Evolutionary conservation across 768 basidiomycete species (phyloP).

Genomic region (Lentinula edodes): DNA sequence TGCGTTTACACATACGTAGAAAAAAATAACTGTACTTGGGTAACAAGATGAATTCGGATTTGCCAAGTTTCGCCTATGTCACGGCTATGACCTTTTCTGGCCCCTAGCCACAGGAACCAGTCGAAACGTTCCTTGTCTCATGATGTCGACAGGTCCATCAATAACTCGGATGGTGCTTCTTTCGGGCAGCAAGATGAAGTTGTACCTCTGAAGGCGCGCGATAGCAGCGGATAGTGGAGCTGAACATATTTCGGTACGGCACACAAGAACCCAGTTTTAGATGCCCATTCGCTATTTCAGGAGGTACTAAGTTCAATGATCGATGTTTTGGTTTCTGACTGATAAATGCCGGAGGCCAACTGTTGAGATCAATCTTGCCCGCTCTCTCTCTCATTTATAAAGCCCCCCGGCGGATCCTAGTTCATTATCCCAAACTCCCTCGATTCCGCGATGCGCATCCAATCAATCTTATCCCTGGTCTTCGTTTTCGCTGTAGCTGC

Average conservation of each 20-base stretch:
- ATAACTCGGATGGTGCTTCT: background rate
- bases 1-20: background rate
- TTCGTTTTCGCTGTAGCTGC: background rate
- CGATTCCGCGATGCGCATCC: background rate
- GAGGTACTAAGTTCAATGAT: background rate
- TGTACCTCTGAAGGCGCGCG: background rate
- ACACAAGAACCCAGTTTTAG: background rate
- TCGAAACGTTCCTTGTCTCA: background rate
- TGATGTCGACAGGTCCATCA: background rate
- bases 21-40: background rate
- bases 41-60: background rate
- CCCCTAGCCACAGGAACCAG: background rate
- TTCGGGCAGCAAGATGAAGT: background rate
- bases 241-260: background rate
- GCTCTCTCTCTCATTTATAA: background rate
- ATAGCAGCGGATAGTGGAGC: background rate
- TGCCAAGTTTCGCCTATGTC: background rate
- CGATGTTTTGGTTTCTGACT: background rate
- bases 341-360: background rate
- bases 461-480: background rate
- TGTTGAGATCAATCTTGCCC: background rate
- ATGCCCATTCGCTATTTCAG: background rate
- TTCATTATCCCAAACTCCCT: background rate
- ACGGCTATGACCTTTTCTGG: background rate
- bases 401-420: background rate